Percentiles rank a stretch among this genome's conserved stretches.
Conservation (phyloP, 2,329 filamentous ascomycete species). For the Apiospora kogelbergensis region DNA sequence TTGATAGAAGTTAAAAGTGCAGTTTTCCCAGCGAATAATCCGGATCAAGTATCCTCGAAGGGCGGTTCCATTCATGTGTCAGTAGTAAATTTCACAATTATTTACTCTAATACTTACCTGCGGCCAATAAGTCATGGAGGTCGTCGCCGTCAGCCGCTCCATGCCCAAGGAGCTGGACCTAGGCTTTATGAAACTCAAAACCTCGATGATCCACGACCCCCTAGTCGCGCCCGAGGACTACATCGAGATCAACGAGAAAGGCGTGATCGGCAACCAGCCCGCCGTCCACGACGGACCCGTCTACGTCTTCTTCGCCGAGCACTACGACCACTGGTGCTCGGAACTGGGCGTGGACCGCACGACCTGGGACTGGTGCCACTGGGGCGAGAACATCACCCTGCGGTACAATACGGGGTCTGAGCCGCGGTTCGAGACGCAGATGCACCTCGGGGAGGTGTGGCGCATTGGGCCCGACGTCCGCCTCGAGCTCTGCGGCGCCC, state of each 20-base stretch:
- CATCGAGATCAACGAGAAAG: conserved; percentile 22
- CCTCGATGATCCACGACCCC: conserved; percentile 23
- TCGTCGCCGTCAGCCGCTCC: conserved; percentile 23
- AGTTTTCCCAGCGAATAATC: too few relatives aligned
- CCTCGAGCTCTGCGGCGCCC: conserved; percentile 23
- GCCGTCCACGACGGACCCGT: conserved; percentile 26
- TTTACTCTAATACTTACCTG: neutral
- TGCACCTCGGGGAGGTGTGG: conserved; percentile 25
- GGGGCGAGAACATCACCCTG: conserved; percentile 25
- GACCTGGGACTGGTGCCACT: conserved; percentile 25
- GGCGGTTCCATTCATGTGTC: neutral
- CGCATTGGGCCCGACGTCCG: conserved; percentile 20
- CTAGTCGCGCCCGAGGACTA: conserved; percentile 19
- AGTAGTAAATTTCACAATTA: too few relatives aligned
- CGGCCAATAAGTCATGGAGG: conserved; percentile 23
- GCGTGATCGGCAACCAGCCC: conserved; percentile 19
- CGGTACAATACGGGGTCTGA: conserved; percentile 10
- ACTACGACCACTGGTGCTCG: conserved; percentile 26
- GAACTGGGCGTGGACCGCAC: conserved; percentile 20
- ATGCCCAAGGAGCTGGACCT: conserved; percentile 18
- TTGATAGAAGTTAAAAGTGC: too few relatives aligned
- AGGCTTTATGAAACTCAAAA: conserved; percentile 19
- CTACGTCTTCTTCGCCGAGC: conserved; percentile 24
- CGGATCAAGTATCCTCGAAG: too few relatives aligned
- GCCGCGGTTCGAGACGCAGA: conserved; percentile 20